These are phyloP conservation scores for Xylaria telfairii DNA, from an alignment of 495 filamentous ascomycete species.

Conservation along the genomic window DNA sequence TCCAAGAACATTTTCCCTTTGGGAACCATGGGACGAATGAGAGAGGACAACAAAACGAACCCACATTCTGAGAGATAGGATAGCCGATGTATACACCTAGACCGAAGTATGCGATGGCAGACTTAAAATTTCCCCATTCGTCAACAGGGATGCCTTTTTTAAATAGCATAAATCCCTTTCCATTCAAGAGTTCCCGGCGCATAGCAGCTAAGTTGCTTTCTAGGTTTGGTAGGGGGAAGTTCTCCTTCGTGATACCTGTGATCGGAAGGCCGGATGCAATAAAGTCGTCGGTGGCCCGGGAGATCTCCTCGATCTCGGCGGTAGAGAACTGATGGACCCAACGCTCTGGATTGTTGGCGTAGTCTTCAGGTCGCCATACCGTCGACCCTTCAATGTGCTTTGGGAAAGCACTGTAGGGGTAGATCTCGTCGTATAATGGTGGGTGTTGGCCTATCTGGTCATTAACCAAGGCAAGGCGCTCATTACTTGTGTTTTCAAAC, in stretches of 20 bases:
- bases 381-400: slow-evolving; percentile 75
- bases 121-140: slow-evolving; percentile 80
- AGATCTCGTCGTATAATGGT: slow-evolving; percentile 69
- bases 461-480: slow-evolving; percentile 18
- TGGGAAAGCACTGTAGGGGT: slow-evolving; percentile 75
- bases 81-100: slow-evolving; percentile 87
- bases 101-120: slow-evolving; percentile 87
- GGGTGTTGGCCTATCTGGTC: slow-evolving; percentile 69
- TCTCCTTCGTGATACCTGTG: slow-evolving; percentile 75
- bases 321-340: slow-evolving; percentile 77
- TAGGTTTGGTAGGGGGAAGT: slow-evolving; percentile 72
- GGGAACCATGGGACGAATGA: not conserved
- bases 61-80: slow-evolving; percentile 79
- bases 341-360: slow-evolving; percentile 68
- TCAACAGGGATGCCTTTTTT: slow-evolving; percentile 81
- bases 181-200: slow-evolving; percentile 75
- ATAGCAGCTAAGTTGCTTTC: slow-evolving; percentile 59
- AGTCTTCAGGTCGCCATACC: slow-evolving; percentile 79
- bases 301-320: slow-evolving; percentile 73
- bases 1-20: not conserved
- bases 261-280: slow-evolving; percentile 65
- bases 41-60: not conserved
- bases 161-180: slow-evolving; percentile 89
- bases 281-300: slow-evolving; percentile 69
- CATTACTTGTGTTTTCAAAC: not conserved